These are phyloP conservation scores for Nasturtium officinale DNA, from an alignment of 345 rosid species.

Conservation along the genomic window DNA sequence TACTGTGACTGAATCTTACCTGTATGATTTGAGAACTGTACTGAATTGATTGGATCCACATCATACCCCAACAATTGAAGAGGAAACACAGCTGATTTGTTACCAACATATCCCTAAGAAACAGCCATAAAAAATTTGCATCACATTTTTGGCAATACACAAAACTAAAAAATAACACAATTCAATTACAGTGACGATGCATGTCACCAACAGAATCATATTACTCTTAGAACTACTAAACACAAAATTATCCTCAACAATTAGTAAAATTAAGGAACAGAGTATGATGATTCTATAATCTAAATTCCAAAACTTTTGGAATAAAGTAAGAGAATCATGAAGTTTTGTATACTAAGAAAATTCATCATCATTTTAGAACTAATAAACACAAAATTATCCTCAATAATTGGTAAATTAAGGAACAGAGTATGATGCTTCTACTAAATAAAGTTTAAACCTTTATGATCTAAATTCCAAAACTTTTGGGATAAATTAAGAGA, in stretches of 20 bases:
- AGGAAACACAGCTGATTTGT: conserved; percentile 96
- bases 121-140: not conserved
- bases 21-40: conserved; percentile 97
- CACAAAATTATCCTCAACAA: not conserved
- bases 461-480: not conserved
- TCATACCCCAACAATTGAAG: conserved; percentile 93
- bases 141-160: not conserved
- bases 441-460: not conserved
- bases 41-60: conserved; percentile 96
- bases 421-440: not conserved
- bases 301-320: not conserved
- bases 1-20: conserved; percentile 61
- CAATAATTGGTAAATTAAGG: not conserved
- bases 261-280: not conserved
- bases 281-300: not conserved
- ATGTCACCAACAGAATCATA: not conserved
- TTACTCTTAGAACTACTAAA: not conserved
- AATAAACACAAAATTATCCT: not conserved
- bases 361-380: not conserved
- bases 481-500: not conserved
- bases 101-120: conserved; percentile 93
- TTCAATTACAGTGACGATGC: not conserved
- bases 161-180: not conserved
- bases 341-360: not conserved
- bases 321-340: not conserved